Conservation (phyloP, 352 stramenopile species). For the Globisporangium canariense region DNA sequence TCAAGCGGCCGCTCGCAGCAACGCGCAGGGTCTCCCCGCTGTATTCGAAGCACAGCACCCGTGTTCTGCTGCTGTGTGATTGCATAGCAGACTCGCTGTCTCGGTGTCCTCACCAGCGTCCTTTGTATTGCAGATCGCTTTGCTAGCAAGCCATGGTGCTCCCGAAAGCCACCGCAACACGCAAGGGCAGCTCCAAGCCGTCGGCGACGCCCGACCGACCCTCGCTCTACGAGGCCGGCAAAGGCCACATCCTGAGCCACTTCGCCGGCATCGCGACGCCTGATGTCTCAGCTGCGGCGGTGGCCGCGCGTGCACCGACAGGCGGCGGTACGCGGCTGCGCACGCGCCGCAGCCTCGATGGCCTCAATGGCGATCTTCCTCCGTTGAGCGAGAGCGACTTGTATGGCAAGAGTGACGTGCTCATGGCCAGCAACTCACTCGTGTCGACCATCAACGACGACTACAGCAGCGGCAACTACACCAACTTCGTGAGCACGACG, state of each 20-base stretch:
- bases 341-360: constrained; percentile 15
- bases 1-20: constrained; percentile 1
- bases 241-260: constrained; percentile 56
- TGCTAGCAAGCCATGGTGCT: constrained; percentile 12
- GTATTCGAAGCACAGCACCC: not conserved
- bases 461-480: constrained; percentile 4
- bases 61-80: not conserved
- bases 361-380: constrained; percentile 1
- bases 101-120: not conserved
- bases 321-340: constrained; percentile 1
- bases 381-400: not conserved
- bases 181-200: constrained; percentile 1
- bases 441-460: constrained; percentile 3
- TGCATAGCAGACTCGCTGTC: not conserved
- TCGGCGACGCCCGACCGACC: constrained; percentile 12
- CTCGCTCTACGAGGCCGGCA: constrained; percentile 46
- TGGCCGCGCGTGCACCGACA: not conserved
- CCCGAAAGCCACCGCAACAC: constrained; percentile 7
- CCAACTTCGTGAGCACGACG: not conserved
- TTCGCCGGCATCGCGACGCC: constrained; percentile 54
- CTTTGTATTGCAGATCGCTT: not conserved
- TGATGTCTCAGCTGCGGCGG: constrained; percentile 6
- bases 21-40: not conserved
- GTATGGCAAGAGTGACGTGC: constrained; percentile 9
- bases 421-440: constrained; percentile 3